Percentiles rank a stretch among this genome's conserved stretches.
phyloP scores from a whole-genome alignment of 176 grass and related monocot genomes.

The Triticum dicoccoides region DNA sequence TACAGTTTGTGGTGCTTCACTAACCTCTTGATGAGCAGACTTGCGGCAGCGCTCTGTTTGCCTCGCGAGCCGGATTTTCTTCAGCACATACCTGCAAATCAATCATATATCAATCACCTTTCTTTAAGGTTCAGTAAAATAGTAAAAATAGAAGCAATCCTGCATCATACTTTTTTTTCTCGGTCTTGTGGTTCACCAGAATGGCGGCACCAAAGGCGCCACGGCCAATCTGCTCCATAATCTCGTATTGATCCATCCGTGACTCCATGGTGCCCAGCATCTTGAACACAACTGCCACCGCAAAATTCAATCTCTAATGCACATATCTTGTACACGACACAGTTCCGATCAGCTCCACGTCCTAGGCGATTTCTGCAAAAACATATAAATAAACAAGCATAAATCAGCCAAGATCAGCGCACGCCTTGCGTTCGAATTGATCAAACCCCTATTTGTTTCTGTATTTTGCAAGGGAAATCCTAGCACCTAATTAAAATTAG shows the following conservation, averaged over 20 bases:
- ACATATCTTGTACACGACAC: not conserved
- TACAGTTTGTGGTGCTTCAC: not conserved
- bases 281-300: not conserved
- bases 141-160: not conserved
- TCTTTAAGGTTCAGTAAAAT: not conserved
- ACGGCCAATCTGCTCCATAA: constrained; percentile 96
- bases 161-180: constrained; percentile 79
- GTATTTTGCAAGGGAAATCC: too few relatives aligned
- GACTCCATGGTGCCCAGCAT: constrained; percentile 71
- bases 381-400: not conserved
- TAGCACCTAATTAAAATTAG: not conserved
- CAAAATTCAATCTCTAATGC: not conserved
- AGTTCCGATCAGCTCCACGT: constrained; percentile 13
- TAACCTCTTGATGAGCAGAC: constrained; percentile 96
- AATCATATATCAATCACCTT: constrained; percentile 24
- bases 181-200: constrained; percentile 96
- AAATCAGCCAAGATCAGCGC: not conserved
- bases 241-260: constrained; percentile 95
- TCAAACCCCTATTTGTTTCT: too few relatives aligned
- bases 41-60: constrained; percentile 92
- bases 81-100: constrained; percentile 79
- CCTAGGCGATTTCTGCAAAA: constrained; percentile 25
- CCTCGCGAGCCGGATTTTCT: constrained; percentile 91
- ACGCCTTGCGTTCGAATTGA: too few relatives aligned
- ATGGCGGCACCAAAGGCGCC: constrained; percentile 98